Base-by-base conservation (phyloP, 2,329 filamentous ascomycete species). In the Myriosclerotinia duriaeana region DNA sequence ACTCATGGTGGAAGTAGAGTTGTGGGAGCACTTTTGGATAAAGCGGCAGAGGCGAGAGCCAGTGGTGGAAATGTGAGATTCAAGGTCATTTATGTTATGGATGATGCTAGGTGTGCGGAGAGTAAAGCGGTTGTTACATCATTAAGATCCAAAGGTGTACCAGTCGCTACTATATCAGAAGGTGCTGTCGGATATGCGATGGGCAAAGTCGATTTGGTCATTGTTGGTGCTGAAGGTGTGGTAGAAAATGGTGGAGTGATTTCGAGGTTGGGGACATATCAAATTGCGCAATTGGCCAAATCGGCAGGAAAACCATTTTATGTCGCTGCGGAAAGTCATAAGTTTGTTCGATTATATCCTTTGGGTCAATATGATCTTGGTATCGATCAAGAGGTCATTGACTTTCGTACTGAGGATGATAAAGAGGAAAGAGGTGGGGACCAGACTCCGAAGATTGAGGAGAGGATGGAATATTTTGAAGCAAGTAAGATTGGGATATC, bases 231-330 rank as follows among this genome's bases (percentile, higher is more conserved):
- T 80, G 94, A 98, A 78, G 93, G 93, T 52, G 92, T 98, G 20
- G 92, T 96, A 26, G 92, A 96, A 75, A 96, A 97, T 76, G 95
- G 95, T 60, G 94, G 94, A 48, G 90, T 98, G 72, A 91, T 99
- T 72, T 94, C 91, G 34, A 84, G 93, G 59, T 85, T 98, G 79
- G 94, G 94, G 63, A 88, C 85, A 2, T 94, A 91, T 72, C 93
- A 97, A 80, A 89, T 98, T 72, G 93, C 92, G 2, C 81, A 92
- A 72, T 81, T 97, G 63, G 93, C 93, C 6, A 88, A 89, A 73
- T 85, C 85, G 17, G 77, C 79, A 38, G 82, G 82, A 54, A 86
- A 88, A 50, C 90, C 90, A 0, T 92, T 98, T 72, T 97, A 96
- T 75, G 93, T 97, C 22, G 93, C 95, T 6, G 90, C 90, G 1